Evolutionary conservation across 1,284 basidiomycete genomes (phyloP), one percentile per base, ranked within the genome.

Genomic region (Paramarasmius palmivorus): DNA sequence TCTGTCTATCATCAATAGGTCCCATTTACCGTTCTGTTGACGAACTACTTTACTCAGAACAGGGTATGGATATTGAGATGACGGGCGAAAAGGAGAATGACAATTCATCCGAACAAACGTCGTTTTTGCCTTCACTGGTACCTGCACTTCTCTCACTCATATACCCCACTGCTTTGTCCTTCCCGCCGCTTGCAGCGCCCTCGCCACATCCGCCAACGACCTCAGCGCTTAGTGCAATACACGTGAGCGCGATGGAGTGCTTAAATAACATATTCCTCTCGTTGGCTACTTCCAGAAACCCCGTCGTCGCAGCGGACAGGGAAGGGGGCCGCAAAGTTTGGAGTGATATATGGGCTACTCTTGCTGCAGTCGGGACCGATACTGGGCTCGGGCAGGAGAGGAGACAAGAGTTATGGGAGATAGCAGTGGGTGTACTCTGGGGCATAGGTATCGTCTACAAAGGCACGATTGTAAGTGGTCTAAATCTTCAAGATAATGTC

Each of bases 251-350:
- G 6, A 77, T 95, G 47, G 93, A 96, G 68, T 94, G 93, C 61
- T 79, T 97, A 53, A 95, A 93, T 67, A 97, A 98, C 68, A 78
- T 95, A 14, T 88, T 95, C 63, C 76, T 96, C 47, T 88, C 92
- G 1, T 76, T 92, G 20, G 78, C 86, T 3, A 68, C 79, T 0
- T 68, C 73, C 2, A 71, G 73, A 9, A 75, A 69, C 52, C 58
- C 73, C 23, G 68, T 65, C 17, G 66, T 79, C 6, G 59, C 71
- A 6, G 68, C 69, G 4, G 81, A 86, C 54, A 68, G 71, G 8
- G 75, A 77, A 17, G 73, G 70, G 1, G 87, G 84, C 7, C 63
- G 63, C 22, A 69, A 67, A 2, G 68, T 90, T 12, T 92, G 90
- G 87, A 73, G 77, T 39, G 74, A 73, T 38, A 65, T 88, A 10